Evolutionary conservation across 148 eudicot genomes (phyloP).

Genomic region (Rhododendron vialii): DNA sequence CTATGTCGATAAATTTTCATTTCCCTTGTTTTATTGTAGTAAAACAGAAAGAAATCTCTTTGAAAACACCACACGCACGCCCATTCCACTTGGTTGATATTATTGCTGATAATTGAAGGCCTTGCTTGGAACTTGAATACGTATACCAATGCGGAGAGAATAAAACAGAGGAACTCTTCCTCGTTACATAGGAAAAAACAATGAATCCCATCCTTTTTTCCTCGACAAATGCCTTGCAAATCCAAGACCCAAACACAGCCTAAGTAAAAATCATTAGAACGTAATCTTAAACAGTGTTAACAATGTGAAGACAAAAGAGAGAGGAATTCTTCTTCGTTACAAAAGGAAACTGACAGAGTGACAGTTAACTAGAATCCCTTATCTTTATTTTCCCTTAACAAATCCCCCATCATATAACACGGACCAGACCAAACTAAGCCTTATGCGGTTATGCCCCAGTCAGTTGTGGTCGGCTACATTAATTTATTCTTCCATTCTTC

Average conservation of each 20-base stretch:
- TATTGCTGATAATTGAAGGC: neutral
- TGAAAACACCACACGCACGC: neutral
- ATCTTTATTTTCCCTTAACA: neutral
- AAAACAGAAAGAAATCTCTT: neutral
- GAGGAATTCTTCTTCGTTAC: neutral
- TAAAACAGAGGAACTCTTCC: neutral
- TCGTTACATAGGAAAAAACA: neutral
- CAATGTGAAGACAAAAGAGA: neutral
- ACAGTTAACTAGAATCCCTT: neutral
- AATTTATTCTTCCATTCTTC: neutral
- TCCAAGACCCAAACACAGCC: neutral
- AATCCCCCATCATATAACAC: neutral
- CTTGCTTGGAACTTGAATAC: neutral
- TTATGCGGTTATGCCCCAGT: neutral
- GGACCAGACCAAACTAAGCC: neutral
- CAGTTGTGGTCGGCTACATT: neutral
- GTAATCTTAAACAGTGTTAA: neutral
- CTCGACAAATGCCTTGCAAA: neutral
- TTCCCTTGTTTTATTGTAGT: neutral
- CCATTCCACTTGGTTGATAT: neutral
- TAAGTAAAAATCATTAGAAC: neutral
- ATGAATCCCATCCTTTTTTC: neutral
- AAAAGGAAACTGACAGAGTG: neutral
- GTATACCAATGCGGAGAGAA: neutral
- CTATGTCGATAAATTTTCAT: neutral